These are phyloP conservation scores for Exophiala spinifera DNA, from an alignment of 2,329 filamentous ascomycete genomes.

Conservation along the genomic window DNA sequence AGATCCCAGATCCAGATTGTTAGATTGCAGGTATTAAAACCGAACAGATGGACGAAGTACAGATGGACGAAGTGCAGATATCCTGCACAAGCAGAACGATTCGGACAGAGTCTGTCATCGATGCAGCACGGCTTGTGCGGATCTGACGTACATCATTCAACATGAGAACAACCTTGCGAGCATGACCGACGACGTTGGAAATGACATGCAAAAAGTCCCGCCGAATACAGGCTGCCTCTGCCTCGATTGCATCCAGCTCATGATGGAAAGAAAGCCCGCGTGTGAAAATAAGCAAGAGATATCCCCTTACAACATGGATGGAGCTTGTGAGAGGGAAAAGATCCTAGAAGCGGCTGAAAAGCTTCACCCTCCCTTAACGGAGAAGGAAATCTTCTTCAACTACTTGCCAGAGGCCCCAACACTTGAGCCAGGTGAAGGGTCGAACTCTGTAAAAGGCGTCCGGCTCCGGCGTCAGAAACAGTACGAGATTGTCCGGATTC, in stretches of 20 bases:
- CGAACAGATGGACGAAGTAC: background rate
- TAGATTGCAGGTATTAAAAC: background rate
- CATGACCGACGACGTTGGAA: constrained; percentile 1
- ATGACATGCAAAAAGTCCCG: background rate
- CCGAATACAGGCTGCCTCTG: constrained; percentile 7
- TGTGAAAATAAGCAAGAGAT: background rate
- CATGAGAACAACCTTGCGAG: constrained; percentile 4
- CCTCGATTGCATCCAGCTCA: constrained; percentile 7
- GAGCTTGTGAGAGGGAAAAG: constrained; percentile 1
- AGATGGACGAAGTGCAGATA: constrained; percentile 5
- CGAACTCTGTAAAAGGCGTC: constrained; percentile 8
- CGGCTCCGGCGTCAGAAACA: constrained; percentile 18
- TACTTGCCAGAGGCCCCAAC: constrained; percentile 10
- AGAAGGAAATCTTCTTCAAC: constrained; percentile 3
- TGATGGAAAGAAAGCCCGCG: background rate
- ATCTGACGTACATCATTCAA: constrained; percentile 13
- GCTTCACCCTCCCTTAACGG: constrained; percentile 6
- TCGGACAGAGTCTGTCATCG: constrained; percentile 3
- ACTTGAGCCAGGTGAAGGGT: constrained; percentile 6
- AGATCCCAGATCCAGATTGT: background rate
- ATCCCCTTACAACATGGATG: constrained; percentile 5
- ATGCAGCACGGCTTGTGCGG: too few species aligned
- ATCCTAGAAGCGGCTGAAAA: constrained; percentile 7
- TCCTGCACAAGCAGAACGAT: constrained; percentile 8
- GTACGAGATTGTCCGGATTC: constrained; percentile 13